Conservation (phyloP, 371 early-diverging fungal species). For the Coemansia sp. region DNA sequence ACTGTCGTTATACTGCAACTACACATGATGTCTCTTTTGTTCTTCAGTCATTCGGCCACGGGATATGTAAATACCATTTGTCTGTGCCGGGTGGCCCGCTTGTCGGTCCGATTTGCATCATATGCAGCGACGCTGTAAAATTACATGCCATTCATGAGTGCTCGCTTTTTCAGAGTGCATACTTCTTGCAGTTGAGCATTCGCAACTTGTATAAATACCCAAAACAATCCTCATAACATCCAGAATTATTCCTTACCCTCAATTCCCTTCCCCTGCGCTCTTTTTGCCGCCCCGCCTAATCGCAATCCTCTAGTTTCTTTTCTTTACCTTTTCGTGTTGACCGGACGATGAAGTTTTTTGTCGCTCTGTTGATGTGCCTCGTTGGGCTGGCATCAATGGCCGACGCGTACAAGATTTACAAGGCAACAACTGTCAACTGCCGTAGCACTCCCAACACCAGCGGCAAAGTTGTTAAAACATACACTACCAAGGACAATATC, state of each 20-base stretch:
- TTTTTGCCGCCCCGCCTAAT: too few relatives aligned
- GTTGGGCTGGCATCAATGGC: too few relatives aligned
- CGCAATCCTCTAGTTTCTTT: not conserved
- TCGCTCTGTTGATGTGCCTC: too few relatives aligned
- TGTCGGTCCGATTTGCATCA: not conserved
- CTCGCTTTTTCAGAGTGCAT: not conserved
- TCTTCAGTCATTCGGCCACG: not conserved
- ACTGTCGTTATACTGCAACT: not conserved
- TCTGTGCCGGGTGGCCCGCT: not conserved
- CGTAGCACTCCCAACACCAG: too few relatives aligned
- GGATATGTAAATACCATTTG: not conserved
- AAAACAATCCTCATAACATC: not conserved
- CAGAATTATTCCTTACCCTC: too few relatives aligned
- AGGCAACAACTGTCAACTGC: too few relatives aligned
- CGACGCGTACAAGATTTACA: too few relatives aligned
- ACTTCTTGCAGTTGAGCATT: not conserved
- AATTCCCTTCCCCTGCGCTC: too few relatives aligned
- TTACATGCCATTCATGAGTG: not conserved
- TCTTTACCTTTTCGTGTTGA: not conserved
- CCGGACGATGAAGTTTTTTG: conserved; percentile 17
- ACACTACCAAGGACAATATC: too few relatives aligned
- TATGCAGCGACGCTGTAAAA: not conserved
- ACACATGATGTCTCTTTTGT: not conserved
- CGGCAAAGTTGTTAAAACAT: too few relatives aligned
- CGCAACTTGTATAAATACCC: not conserved